Percentiles rank a stretch among this genome's conserved stretches.
Conservation (phyloP, 768 basidiomycete genomes). For the Panaeolus cyanescens region DNA sequence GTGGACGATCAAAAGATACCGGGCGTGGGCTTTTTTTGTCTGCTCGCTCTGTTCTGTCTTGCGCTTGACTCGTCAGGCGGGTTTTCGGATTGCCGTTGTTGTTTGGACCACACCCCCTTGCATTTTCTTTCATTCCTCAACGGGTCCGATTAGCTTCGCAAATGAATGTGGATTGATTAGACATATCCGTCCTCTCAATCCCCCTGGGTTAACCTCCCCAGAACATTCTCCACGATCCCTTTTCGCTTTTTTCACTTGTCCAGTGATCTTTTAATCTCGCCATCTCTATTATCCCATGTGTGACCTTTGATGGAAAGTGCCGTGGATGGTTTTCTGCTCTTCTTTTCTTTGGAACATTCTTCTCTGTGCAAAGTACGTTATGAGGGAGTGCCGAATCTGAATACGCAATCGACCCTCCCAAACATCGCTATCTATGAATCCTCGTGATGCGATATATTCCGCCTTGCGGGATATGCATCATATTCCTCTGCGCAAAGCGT, state of each 20-base stretch:
- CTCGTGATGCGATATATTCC: neutral
- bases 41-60: neutral
- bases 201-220: neutral
- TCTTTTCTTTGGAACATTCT: neutral
- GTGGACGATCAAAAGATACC: neutral
- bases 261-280: neutral
- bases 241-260: neutral
- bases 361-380: neutral
- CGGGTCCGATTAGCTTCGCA: constrained; percentile 1
- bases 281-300: neutral
- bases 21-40: neutral
- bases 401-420: neutral
- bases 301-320: neutral
- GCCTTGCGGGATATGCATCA: no score
- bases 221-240: neutral
- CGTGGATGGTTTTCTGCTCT: neutral
- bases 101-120: neutral
- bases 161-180: constrained; percentile 1
- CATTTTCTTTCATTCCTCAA: neutral
- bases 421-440: neutral
- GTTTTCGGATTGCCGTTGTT: neutral
- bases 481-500: neutral
- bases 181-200: neutral
- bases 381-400: neutral
- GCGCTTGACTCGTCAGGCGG: neutral